A percentile compares a stretch with the other conserved stretches of the same genome.
Evolutionary conservation across 2,329 filamentous ascomycete species (phyloP).

Genomic region (Arthrobotrys entomopaga): DNA sequence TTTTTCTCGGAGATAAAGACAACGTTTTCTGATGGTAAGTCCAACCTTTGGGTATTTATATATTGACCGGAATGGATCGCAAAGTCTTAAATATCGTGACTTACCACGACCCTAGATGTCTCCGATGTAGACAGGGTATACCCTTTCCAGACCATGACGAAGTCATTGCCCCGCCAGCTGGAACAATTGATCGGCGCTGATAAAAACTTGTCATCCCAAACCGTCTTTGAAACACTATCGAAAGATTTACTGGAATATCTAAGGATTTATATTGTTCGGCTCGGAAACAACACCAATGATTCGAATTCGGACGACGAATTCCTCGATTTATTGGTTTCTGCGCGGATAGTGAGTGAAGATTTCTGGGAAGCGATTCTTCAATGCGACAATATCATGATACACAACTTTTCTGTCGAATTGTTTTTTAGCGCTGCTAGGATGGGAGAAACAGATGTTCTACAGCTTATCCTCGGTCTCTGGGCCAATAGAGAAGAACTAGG

Average conservation of each 20-base stretch:
- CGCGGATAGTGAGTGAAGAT: not conserved
- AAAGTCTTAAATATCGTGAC: not conserved
- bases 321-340: constrained; percentile 4
- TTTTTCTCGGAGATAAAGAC: constrained; percentile 1
- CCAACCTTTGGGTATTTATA: not conserved
- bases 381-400: constrained; percentile 2
- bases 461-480: constrained; percentile 1
- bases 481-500: not conserved
- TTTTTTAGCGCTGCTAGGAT: constrained; percentile 21
- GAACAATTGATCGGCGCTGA: not conserved
- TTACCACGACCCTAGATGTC: not conserved
- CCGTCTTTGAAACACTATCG: not conserved
- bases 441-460: constrained; percentile 1
- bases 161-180: too few relatives aligned
- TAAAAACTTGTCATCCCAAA: not conserved
- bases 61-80: not conserved
- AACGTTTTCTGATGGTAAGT: not conserved
- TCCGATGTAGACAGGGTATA: not conserved
- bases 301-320: not conserved
- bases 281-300: constrained; percentile 24
- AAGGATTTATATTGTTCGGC: constrained; percentile 6
- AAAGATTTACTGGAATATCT: not conserved
- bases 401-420: constrained; percentile 17
- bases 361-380: constrained; percentile 6
- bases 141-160: not conserved